A percentile compares a stretch with the other conserved stretches of the same genome.
These are phyloP conservation scores for Linderina pennispora DNA, from an alignment of 192 early-diverging fungal genomes.

Conservation along the genomic window DNA sequence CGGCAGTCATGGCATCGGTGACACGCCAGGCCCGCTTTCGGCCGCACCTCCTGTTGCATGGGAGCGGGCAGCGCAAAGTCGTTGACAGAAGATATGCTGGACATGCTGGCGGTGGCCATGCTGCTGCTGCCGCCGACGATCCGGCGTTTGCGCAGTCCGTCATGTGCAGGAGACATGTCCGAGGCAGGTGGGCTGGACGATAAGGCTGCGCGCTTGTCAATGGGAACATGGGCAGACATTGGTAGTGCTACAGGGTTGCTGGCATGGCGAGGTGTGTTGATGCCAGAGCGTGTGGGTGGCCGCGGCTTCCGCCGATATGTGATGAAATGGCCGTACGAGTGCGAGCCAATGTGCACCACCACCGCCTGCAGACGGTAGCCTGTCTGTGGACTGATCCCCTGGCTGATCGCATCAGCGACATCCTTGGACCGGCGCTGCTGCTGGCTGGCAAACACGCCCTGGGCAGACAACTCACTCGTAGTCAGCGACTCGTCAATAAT, in stretches of 20 bases:
- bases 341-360: conserved; percentile 84
- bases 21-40: conserved; percentile 41
- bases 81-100: conserved; percentile 3
- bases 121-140: conserved; percentile 24
- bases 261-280: conserved; percentile 41
- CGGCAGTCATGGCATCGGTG: conserved; percentile 38
- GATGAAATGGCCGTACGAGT: conserved; percentile 93
- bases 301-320: conserved; percentile 66
- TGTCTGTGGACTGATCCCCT: conserved; percentile 18
- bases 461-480: no score
- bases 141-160: conserved; percentile 29
- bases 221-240: no score
- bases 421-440: conserved; percentile 20
- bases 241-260: conserved; percentile 25
- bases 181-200: no score
- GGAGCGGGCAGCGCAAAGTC: conserved; percentile 8
- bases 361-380: conserved; percentile 77
- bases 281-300: conserved; percentile 30
- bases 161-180: conserved; percentile 1
- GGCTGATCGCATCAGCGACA: conserved; percentile 27
- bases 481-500: conserved; percentile 32
- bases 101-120: conserved; percentile 13
- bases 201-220: conserved; percentile 24
- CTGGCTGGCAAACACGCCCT: not conserved
- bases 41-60: conserved; percentile 9